Conservation (phyloP, 2,329 filamentous ascomycete species). For the Cordyceps tenuipes region DNA sequence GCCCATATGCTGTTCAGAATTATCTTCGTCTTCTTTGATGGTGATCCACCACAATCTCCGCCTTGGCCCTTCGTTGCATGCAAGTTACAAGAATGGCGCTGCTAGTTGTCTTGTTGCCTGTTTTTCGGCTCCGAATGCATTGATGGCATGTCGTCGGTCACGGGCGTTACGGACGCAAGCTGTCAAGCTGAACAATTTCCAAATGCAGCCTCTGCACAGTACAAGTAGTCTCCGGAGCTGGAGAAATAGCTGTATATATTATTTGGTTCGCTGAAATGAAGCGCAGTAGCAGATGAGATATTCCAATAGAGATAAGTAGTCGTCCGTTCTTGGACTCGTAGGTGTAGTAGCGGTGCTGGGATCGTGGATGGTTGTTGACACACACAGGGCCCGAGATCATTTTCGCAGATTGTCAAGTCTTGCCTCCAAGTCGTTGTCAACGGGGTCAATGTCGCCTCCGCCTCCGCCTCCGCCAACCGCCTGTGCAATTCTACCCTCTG, state of each 20-base stretch:
- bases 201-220: too few relatives aligned
- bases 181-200: too few relatives aligned
- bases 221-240: background rate
- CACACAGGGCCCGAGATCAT: slow-evolving; percentile 23
- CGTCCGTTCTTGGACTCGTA: background rate
- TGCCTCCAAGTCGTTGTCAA: slow-evolving; percentile 91
- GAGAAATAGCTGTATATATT: background rate
- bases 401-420: slow-evolving; percentile 77
- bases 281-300: background rate
- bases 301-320: background rate
- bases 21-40: too few relatives aligned
- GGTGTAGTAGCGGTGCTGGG: background rate
- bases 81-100: too few relatives aligned
- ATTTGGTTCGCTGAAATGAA: slow-evolving; percentile 1
- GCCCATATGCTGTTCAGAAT: too few relatives aligned
- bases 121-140: too few relatives aligned
- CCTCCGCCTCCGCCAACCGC: slow-evolving; percentile 62
- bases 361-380: background rate
- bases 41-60: too few relatives aligned
- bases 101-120: too few relatives aligned
- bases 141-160: too few relatives aligned
- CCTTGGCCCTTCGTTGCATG: too few relatives aligned
- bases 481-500: slow-evolving; percentile 75
- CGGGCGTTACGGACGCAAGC: too few relatives aligned
- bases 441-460: slow-evolving; percentile 53